Evolutionary conservation across 169 alveolate genomes (phyloP), one percentile per base, ranked within the genome.

Genomic region (Eimeria mitis): DNA sequence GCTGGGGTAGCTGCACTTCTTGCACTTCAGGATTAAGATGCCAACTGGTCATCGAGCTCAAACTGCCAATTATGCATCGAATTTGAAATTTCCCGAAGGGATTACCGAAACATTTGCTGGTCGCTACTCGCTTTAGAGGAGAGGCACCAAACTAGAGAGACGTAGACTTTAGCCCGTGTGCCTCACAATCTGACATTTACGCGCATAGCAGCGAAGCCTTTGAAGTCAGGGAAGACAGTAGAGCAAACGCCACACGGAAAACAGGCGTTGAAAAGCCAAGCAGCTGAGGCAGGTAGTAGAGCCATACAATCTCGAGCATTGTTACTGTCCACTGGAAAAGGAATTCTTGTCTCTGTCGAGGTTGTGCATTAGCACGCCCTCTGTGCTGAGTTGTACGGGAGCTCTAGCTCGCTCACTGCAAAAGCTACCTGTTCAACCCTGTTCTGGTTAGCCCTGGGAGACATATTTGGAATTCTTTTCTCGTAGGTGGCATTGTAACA

Each of bases 1-100:
- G 99, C 99, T 44, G 99, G 99, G 78, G 99, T 98, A 83, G 99
- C 99, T 23, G 98, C 98, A 65, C 98, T 99, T 98, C 97, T 99
- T 84, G 97, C 99, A 47, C 97, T 99, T 89, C 98, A 98, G 95
- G 97, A 97, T 95, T 98, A 98, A 59, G 52, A 42, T 75, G n/a
- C 31, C 34, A 34, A 52, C 70, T 78, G 68, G 70, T 49, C 13
- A 47, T 21, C 63, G n/a, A n/a, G 44, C n/a, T 16, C n/a, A 40
- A 73, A 40, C 28, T 40, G 83, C 83, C 54, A 19, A 42, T 6
- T 16, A 7, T 71, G 81, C 49, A 37, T 71, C 83, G 56, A 73
- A 40, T 37, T 40, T 73, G 56, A 73, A 40, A 44, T 40, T 73
- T 34, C 31, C 83, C 34, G 19, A 19, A 19, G 83, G 83, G 56